These are phyloP conservation scores for Piedraia hortae DNA, from an alignment of 2,329 filamentous ascomycete species.

Conservation along the genomic window DNA sequence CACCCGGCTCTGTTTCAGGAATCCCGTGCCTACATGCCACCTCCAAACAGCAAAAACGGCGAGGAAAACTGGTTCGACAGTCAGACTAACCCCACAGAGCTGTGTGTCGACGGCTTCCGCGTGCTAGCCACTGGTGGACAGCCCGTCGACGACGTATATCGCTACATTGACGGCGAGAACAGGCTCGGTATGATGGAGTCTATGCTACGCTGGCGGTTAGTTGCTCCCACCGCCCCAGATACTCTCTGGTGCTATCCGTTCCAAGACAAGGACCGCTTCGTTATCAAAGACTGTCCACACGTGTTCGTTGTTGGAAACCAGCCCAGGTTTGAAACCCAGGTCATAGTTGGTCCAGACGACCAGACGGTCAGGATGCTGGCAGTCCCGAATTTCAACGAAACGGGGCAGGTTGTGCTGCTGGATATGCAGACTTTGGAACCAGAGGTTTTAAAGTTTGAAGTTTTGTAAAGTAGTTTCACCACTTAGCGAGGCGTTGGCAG, in stretches of 20 bases:
- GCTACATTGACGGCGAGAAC: slow-evolving; percentile 58
- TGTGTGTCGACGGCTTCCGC: slow-evolving; percentile 70
- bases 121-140: slow-evolving; percentile 71
- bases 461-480: slow-evolving; percentile 12
- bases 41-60: slow-evolving; percentile 1
- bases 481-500: too few species aligned
- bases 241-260: slow-evolving; percentile 94
- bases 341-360: slow-evolving; percentile 25
- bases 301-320: slow-evolving; percentile 48
- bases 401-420: slow-evolving; percentile 53
- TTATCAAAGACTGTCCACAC: slow-evolving; percentile 63
- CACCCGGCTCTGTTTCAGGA: slow-evolving; percentile 75
- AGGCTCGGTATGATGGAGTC: slow-evolving; percentile 76
- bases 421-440: slow-evolving; percentile 67
- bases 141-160: slow-evolving; percentile 78
- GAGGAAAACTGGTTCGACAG: slow-evolving; percentile 54
- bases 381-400: slow-evolving; percentile 55
- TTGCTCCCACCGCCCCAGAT: slow-evolving; percentile 82
- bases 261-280: slow-evolving; percentile 75
- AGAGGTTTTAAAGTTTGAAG: slow-evolving; percentile 34
- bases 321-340: slow-evolving; percentile 32
- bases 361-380: slow-evolving; percentile 54
- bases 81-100: slow-evolving; percentile 83
- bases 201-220: slow-evolving; percentile 75
- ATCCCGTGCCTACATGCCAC: slow-evolving; percentile 36